These are phyloP conservation scores for Trichophyton simii DNA, from an alignment of 2,329 filamentous ascomycete genomes.

Conservation along the genomic window DNA sequence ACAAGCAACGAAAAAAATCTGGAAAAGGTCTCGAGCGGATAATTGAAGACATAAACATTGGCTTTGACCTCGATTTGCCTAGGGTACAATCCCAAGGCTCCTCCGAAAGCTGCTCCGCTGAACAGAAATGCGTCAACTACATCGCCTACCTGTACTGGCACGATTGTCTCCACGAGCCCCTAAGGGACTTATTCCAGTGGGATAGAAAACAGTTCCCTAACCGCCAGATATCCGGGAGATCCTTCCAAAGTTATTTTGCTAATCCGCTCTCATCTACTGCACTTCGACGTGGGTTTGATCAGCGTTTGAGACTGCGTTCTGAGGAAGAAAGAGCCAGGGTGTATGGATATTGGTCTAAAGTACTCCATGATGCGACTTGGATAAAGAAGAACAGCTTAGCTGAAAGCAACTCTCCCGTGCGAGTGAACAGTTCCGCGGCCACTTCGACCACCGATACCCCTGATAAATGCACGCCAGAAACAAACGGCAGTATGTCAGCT, in stretches of 20 bases:
- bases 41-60: constrained; percentile 24
- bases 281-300: background rate
- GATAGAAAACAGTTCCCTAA: constrained; percentile 10
- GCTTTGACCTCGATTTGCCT: constrained; percentile 22
- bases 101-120: constrained; percentile 13
- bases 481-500: background rate
- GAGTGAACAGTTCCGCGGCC: background rate
- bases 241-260: background rate
- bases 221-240: background rate
- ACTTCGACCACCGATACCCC: background rate
- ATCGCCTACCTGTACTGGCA: constrained; percentile 23
- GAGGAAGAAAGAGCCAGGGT: background rate
- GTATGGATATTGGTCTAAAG: constrained; percentile 1
- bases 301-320: background rate
- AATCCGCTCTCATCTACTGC: background rate
- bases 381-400: background rate
- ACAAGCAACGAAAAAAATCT: constrained; percentile 7
- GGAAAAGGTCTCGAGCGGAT: constrained; percentile 18
- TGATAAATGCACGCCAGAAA: background rate
- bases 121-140: constrained; percentile 19
- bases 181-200: constrained; percentile 25
- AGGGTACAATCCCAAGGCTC: constrained; percentile 12
- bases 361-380: background rate
- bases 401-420: background rate
- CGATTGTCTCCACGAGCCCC: constrained; percentile 15